Conservation (phyloP, 495 filamentous ascomycete species). For the Melanomma pulvis-pyrius region DNA sequence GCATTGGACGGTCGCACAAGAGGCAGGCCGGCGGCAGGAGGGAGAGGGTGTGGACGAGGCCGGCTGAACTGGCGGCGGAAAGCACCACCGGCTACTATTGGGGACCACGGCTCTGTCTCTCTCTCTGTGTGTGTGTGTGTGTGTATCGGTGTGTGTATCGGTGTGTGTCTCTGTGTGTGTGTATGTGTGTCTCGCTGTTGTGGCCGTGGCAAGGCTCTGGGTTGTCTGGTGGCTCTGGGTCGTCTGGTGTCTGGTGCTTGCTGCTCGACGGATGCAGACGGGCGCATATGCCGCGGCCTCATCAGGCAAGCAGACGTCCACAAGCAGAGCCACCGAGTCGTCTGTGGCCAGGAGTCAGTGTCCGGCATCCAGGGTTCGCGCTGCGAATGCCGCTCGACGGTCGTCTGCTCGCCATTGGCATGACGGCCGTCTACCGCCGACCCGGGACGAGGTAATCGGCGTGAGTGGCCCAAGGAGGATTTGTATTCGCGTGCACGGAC, state of each 20-base stretch:
- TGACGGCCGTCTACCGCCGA: conserved; percentile 28
- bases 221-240: not conserved
- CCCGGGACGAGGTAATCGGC: conserved; percentile 16
- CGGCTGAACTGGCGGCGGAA: conserved; percentile 38
- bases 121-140: no score
- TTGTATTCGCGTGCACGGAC: conserved; percentile 11
- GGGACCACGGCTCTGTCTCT: no score
- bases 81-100: conserved; percentile 8
- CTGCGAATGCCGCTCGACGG: conserved; percentile 15
- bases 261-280: no score
- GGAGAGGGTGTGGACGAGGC: no score
- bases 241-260: no score
- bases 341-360: not conserved
- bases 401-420: conserved; percentile 7
- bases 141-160: no score
- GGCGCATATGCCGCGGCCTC: not conserved
- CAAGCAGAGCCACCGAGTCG: not conserved
- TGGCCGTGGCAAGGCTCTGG: not conserved
- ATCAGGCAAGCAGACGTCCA: not conserved
- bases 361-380: conserved; percentile 31
- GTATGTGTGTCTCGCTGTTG: not conserved
- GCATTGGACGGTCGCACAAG: conserved; percentile 20
- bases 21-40: not conserved
- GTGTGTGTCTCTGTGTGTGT: no score
- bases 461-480: conserved; percentile 16